Conservation (phyloP, 768 basidiomycete species). For the Boletus rubroflammeus region DNA sequence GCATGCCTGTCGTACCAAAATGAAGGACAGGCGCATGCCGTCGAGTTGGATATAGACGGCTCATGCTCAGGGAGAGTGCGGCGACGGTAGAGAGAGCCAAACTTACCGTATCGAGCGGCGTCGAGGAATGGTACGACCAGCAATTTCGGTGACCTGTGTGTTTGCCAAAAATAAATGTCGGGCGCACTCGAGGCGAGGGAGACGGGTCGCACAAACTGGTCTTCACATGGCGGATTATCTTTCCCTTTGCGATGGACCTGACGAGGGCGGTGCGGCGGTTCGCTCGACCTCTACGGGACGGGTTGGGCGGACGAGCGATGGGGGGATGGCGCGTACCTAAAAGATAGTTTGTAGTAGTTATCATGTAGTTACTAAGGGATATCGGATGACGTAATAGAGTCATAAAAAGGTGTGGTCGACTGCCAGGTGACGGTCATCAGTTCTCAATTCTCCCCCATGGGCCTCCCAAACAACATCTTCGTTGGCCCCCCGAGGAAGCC, state of each 20-base stretch:
- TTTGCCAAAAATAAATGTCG: slow-evolving; percentile 1
- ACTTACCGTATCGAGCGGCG: slow-evolving; percentile 59
- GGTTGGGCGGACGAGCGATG: neutral
- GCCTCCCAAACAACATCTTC: neutral
- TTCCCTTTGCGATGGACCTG: slow-evolving; percentile 47
- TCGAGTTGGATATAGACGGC: slow-evolving; percentile 58
- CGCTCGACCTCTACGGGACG: slow-evolving; percentile 59
- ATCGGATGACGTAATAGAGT: neutral
- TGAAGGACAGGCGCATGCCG: slow-evolving; percentile 66
- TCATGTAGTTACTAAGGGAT: too few relatives aligned
- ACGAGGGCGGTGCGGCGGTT: slow-evolving; percentile 58
- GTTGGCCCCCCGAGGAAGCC: slow-evolving; percentile 23
- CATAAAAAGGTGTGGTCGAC: neutral
- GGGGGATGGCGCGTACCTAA: slow-evolving; percentile 18
- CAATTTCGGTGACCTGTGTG: slow-evolving; percentile 50
- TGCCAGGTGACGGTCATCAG: neutral
- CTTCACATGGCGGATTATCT: slow-evolving; percentile 53
- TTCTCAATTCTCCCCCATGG: slow-evolving; percentile 12
- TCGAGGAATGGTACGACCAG: slow-evolving; percentile 48
- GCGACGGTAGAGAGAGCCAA: neutral
- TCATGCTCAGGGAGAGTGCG: neutral
- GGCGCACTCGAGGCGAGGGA: slow-evolving; percentile 1
- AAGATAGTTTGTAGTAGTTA: too few relatives aligned
- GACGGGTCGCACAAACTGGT: slow-evolving; percentile 56
- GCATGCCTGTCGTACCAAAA: slow-evolving; percentile 86